Percentiles rank a stretch among this genome's conserved stretches.
phyloP scores from a whole-genome alignment of 352 stramenopile species.

The Phytophthora palmivora region DNA sequence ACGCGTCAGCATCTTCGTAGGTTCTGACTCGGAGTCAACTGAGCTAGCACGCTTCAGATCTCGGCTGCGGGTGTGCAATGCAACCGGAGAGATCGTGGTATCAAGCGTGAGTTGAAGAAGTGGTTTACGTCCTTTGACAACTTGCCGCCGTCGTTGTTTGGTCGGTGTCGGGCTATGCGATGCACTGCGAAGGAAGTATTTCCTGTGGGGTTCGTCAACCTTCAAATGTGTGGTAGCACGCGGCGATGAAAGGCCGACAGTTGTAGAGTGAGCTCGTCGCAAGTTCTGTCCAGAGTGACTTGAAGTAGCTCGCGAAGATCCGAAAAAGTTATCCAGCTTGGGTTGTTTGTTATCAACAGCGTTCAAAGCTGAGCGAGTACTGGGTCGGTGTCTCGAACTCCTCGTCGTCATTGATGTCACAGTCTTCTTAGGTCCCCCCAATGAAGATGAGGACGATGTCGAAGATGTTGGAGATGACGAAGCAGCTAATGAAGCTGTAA shows the following conservation, averaged over 20 bases:
- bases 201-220: conserved; percentile 29
- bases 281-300: conserved; percentile 31
- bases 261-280: conserved; percentile 24
- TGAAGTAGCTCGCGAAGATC: conserved; percentile 19
- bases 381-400: conserved; percentile 21
- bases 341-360: conserved; percentile 45
- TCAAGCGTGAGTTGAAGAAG: conserved; percentile 54
- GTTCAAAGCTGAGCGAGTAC: conserved; percentile 36
- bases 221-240: conserved; percentile 25
- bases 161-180: conserved; percentile 44
- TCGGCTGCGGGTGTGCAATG: conserved; percentile 42
- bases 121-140: conserved; percentile 32
- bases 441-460: conserved; percentile 28
- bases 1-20: conserved; percentile 45
- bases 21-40: conserved; percentile 22
- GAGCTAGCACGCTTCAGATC: conserved; percentile 25
- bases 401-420: conserved; percentile 15
- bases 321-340: conserved; percentile 54
- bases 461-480: conserved; percentile 29
- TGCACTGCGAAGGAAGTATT: conserved; percentile 46
- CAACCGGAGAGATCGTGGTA: conserved; percentile 35
- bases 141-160: conserved; percentile 29
- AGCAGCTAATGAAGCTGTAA: conserved; percentile 35
- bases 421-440: conserved; percentile 13
- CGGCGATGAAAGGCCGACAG: conserved; percentile 23